phyloP scores from a whole-genome alignment of 73 alveolate species.

The Uronychia setigera region DNA sequence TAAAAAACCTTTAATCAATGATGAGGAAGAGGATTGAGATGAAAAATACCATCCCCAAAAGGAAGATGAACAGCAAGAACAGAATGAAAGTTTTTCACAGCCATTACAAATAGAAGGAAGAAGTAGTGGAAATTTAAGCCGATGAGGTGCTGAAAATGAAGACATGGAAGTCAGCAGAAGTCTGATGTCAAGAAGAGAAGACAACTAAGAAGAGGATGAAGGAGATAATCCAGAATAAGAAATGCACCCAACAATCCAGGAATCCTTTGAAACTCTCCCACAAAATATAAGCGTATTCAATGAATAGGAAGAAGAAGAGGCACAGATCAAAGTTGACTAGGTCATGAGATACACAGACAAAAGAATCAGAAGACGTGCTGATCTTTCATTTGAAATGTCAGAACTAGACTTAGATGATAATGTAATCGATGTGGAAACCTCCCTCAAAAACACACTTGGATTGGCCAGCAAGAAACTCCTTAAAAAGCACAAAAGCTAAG shows the following conservation, averaged over 20 bases:
- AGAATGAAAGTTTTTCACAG: neutral
- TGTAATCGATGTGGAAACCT: neutral
- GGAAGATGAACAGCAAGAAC: neutral
- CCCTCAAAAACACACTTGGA: neutral
- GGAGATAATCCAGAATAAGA: neutral
- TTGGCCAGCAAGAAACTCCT: neutral
- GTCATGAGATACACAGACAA: neutral
- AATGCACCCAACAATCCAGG: neutral
- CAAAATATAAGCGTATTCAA: neutral
- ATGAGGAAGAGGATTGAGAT: neutral
- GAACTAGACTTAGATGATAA: neutral
- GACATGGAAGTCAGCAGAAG: neutral
- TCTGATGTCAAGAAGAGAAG: neutral
- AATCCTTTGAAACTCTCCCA: neutral
- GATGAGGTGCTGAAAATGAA: neutral
- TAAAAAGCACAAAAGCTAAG: too few relatives aligned
- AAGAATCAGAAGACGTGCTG: neutral
- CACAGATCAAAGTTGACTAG: neutral
- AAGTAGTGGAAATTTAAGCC: neutral
- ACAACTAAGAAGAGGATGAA: neutral
- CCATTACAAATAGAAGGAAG: too few relatives aligned
- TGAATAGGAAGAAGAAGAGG: neutral
- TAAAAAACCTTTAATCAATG: neutral
- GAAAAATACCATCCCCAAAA: neutral
- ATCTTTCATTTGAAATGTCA: neutral